phyloP scores from a whole-genome alignment of 495 filamentous ascomycete species.

The Talaromyces borbonicus region DNA sequence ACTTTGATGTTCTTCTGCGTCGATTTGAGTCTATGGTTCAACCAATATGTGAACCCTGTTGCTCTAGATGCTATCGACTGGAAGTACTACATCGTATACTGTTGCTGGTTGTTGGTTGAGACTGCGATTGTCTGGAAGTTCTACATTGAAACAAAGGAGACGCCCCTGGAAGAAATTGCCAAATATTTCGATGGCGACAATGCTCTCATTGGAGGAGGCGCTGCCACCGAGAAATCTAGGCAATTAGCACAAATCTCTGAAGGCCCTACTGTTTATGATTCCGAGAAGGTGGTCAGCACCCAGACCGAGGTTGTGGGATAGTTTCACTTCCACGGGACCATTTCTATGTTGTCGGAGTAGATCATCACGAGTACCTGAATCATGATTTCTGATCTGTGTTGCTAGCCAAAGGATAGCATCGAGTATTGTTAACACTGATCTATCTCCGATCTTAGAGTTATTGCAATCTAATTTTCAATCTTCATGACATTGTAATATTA shows the following conservation, averaged over 20 bases:
- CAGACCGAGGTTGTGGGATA: conserved; percentile 3
- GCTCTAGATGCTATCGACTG: conserved; percentile 46
- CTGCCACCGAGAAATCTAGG: conserved; percentile 20
- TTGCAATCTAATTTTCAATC: too few relatives aligned
- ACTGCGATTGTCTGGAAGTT: conserved; percentile 52
- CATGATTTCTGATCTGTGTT: too few relatives aligned
- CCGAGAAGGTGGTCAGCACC: neutral
- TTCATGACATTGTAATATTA: too few relatives aligned
- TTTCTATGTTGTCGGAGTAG: too few relatives aligned
- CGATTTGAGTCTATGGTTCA: conserved; percentile 48
- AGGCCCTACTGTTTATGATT: neutral
- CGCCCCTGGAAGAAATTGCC: conserved; percentile 55
- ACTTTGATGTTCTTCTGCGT: conserved; percentile 55
- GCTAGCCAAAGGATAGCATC: too few relatives aligned
- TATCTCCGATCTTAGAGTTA: too few relatives aligned
- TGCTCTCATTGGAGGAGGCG: conserved; percentile 36
- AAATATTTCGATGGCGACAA: conserved; percentile 50
- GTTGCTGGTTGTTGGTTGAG: conserved; percentile 50
- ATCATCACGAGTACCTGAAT: too few relatives aligned
- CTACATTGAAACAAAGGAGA: conserved; percentile 56
- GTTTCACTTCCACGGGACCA: too few relatives aligned
- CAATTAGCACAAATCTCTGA: conserved; percentile 5
- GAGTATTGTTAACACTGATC: too few relatives aligned
- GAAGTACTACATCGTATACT: conserved; percentile 58
- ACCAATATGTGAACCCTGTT: conserved; percentile 50